A percentile compares a stretch with the other conserved stretches of the same genome.
Conservation (phyloP, 2,329 filamentous ascomycete species). For the Alternaria longipes region DNA sequence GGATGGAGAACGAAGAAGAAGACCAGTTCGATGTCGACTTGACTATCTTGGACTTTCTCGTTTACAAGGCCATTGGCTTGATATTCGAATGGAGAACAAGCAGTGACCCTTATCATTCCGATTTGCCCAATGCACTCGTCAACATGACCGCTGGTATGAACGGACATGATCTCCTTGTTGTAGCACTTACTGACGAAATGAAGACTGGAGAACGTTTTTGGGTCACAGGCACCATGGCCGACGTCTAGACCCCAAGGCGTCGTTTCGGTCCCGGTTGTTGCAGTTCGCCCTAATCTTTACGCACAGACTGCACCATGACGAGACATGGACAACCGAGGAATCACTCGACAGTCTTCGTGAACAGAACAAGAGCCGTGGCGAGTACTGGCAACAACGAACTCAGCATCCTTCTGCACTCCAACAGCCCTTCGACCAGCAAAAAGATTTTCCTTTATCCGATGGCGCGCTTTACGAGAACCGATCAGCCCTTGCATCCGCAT, state of each 20-base stretch:
- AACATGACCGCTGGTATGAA: constrained; percentile 45
- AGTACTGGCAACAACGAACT: constrained; percentile 34
- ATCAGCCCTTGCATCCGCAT: constrained; percentile 32
- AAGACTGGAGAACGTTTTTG: constrained; percentile 57
- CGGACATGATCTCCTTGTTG: constrained; percentile 6
- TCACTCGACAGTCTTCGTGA: constrained; percentile 50
- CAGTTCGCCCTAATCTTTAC: constrained; percentile 58
- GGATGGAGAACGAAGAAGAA: constrained; percentile 47
- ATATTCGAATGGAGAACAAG: constrained; percentile 51
- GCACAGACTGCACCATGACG: constrained; percentile 51
- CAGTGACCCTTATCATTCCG: constrained; percentile 42
- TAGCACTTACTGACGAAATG: background rate
- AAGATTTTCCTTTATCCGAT: constrained; percentile 40
- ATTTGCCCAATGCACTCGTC: constrained; percentile 43
- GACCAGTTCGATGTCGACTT: constrained; percentile 60
- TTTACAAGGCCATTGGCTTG: constrained; percentile 57
- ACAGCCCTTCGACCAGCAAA: constrained; percentile 36
- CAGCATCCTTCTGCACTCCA: constrained; percentile 32
- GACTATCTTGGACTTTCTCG: constrained; percentile 66
- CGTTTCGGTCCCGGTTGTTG: constrained; percentile 60
- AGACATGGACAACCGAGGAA: constrained; percentile 49
- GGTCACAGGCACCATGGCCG: constrained; percentile 51
- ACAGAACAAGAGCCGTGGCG: constrained; percentile 47
- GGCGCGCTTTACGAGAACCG: constrained; percentile 42
- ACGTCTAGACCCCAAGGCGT: constrained; percentile 51